Evolutionary conservation across 306 rosid genomes (phyloP).

Genomic region (Echinosophora koreensis): DNA sequence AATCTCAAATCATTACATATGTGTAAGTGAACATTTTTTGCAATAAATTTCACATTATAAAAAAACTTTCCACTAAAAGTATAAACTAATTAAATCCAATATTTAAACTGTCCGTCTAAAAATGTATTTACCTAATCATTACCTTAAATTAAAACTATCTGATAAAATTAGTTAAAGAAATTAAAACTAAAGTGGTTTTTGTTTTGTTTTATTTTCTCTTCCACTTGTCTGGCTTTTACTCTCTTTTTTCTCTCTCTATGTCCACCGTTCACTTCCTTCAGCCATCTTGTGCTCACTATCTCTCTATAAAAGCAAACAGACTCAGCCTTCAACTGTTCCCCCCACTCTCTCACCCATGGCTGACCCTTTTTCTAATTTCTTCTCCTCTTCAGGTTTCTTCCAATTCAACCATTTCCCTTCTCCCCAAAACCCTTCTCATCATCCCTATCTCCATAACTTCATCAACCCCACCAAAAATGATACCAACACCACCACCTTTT

Average conservation of each 20-base stretch:
- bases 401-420: slow-evolving; percentile 47
- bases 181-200: neutral
- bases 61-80: too few species aligned
- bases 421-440: slow-evolving; percentile 41
- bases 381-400: slow-evolving; percentile 52
- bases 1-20: too few species aligned
- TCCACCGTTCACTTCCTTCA: slow-evolving; percentile 84
- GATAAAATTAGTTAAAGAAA: neutral
- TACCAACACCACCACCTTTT: slow-evolving; percentile 23
- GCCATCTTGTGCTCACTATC: slow-evolving; percentile 83
- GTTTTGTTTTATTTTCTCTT: neutral
- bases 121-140: too few species aligned
- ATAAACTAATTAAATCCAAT: too few species aligned
- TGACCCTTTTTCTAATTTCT: slow-evolving; percentile 55
- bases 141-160: too few species aligned
- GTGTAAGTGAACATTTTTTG: too few species aligned
- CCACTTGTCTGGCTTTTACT: slow-evolving; percentile 37
- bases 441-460: slow-evolving; percentile 43
- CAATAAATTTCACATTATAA: too few species aligned
- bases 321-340: slow-evolving; percentile 56
- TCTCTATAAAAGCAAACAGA: slow-evolving; percentile 58
- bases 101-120: too few species aligned
- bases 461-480: slow-evolving; percentile 4
- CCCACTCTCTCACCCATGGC: slow-evolving; percentile 58
- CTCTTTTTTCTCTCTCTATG: slow-evolving; percentile 50